Evolutionary conservation across 495 filamentous ascomycete genomes (phyloP).

Genomic region (Penicillium fimorum): DNA sequence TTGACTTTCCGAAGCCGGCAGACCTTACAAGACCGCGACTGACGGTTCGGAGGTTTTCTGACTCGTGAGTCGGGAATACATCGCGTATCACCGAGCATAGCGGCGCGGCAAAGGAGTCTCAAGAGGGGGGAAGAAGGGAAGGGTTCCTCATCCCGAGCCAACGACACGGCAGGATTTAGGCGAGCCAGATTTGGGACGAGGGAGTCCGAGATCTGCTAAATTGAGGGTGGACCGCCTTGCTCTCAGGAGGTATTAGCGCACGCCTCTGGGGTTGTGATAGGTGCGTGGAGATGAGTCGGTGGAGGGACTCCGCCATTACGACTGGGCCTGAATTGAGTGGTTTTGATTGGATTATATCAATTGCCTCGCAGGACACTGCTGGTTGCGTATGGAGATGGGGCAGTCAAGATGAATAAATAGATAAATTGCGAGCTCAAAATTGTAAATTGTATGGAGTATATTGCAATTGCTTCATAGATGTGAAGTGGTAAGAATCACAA

Average conservation of each 20-base stretch:
- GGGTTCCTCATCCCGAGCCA: constrained; percentile 29
- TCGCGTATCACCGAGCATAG: constrained; percentile 29
- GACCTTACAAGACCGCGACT: constrained; percentile 47
- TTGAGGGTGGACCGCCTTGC: constrained; percentile 14
- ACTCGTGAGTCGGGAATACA: constrained; percentile 25
- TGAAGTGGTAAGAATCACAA: not conserved
- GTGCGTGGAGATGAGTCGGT: not conserved
- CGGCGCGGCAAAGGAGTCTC: constrained; percentile 13
- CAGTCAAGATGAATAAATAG: not conserved
- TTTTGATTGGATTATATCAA: not conserved
- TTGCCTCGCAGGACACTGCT: not conserved
- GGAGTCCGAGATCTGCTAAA: constrained; percentile 31
- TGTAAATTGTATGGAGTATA: not conserved
- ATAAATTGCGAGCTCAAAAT: not conserved
- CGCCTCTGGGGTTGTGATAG: constrained; percentile 1
- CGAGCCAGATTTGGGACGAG: constrained; percentile 33
- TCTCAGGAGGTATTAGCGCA: not conserved
- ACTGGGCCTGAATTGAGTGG: not conserved
- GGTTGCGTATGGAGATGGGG: not conserved
- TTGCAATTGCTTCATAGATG: too few species aligned
- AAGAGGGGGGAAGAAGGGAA: constrained; percentile 15
- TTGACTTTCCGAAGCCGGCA: constrained; percentile 48
- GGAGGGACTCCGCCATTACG: not conserved
- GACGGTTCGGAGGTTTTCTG: constrained; percentile 32
- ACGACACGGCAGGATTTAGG: constrained; percentile 33